Evolutionary conservation across 257 asterid genomes (phyloP), one percentile per base, ranked within the genome.

Genomic region (Penstemon eatonii): DNA sequence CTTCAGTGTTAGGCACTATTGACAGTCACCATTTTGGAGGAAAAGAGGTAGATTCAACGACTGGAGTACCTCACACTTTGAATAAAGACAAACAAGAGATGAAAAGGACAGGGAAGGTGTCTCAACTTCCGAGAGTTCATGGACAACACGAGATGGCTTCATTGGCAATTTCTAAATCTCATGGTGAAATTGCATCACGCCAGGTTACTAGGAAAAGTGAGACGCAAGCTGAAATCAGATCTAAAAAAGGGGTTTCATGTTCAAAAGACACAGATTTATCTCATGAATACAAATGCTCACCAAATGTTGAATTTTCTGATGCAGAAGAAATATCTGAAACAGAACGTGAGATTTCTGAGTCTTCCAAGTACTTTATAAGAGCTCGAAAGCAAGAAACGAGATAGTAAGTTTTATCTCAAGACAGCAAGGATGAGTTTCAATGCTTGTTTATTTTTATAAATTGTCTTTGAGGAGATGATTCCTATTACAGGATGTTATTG

Each of bases 261-360:
- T 69, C 63, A 60, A 53, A 60, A 56, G 84, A 62, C 62, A 71
- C 78, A 15, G 64, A 68, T 68, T 25, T 72, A 72, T 65, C 73
- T 60, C 63, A 41, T 58, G 70, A 72, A 51, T 41, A 55, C 43
- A 52, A 37, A 40, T 11, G 56, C 68, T 37, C 75, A 50, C 73
- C 33, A 67, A 60, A 63, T 72, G 39, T 60, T 76, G 43, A 60
- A 67, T 56, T 74, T 57, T 36, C 58, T 76, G 67, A 62, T 55
- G 78, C 73, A 47, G 80, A 85, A 56, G 86, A 73, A 76, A 78
- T 71, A 68, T 78, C 87, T 66, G 92, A 87, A 67, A 84, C 73
- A 69, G 82, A 78, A 19, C 71, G 66, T 72, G 89, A 82, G 38
- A 70, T 46, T 72, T 53, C 78, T 60, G 69, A 63, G 43, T 69